A percentile compares a stretch with the other conserved stretches of the same genome.
Conservation (phyloP, 306 rosid genomes). For the Phaseolus lunatus region DNA sequence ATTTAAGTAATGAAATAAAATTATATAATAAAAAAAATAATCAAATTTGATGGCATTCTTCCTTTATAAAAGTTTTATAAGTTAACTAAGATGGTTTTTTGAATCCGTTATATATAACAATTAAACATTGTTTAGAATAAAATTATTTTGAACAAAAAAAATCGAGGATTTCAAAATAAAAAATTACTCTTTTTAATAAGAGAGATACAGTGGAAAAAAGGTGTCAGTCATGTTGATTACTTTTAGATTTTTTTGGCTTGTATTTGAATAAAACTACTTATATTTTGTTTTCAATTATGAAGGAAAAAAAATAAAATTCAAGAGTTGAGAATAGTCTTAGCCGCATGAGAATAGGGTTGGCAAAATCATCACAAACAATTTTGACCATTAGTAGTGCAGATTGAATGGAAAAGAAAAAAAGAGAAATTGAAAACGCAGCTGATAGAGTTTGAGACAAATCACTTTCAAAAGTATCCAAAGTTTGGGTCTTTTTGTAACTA, state of each 20-base stretch:
- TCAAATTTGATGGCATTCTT: too few relatives aligned
- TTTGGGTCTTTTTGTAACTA: slow-evolving; percentile 37
- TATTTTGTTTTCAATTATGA: background rate
- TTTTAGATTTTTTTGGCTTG: background rate
- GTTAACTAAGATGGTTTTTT: too few relatives aligned
- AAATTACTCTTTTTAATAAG: too few relatives aligned
- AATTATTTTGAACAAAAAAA: too few relatives aligned
- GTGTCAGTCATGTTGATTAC: background rate
- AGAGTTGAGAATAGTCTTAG: slow-evolving; percentile 28
- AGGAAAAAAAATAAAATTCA: background rate
- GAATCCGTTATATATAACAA: too few relatives aligned
- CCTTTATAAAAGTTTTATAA: too few relatives aligned
- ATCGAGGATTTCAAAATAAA: too few relatives aligned
- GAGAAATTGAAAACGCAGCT: background rate
- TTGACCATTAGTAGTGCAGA: slow-evolving; percentile 14
- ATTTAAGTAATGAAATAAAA: too few relatives aligned
- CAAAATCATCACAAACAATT: slow-evolving; percentile 21
- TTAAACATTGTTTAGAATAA: too few relatives aligned
- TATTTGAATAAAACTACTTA: background rate
- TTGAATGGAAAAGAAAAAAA: slow-evolving; percentile 27
- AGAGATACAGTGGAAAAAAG: too few relatives aligned
- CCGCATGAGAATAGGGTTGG: slow-evolving; percentile 27
- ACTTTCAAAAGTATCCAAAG: slow-evolving; percentile 26
- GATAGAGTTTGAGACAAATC: slow-evolving; percentile 8
- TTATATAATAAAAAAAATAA: too few relatives aligned